phyloP scores from a whole-genome alignment of 1,139 yeast species.

The Suhomyces taliae region DNA sequence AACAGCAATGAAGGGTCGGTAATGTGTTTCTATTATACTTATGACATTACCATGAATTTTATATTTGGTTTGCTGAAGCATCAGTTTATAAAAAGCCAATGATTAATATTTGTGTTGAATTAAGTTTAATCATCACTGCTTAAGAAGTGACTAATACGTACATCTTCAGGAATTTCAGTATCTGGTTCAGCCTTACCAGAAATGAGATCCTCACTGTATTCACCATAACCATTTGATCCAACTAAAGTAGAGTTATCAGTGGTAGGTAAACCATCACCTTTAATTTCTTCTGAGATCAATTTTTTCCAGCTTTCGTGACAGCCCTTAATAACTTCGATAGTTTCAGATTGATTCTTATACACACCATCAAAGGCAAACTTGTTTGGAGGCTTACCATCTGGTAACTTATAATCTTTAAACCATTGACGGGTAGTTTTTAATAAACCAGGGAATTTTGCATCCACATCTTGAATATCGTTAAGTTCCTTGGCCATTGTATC shows the following conservation, averaged over 20 bases:
- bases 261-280: constrained; percentile 32
- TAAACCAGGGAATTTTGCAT: constrained; percentile 73
- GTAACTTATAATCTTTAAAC: constrained; percentile 88
- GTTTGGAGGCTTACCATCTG: constrained; percentile 89
- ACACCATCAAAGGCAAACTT: constrained; percentile 83
- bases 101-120: no score
- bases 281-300: constrained; percentile 54
- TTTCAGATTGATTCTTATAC: constrained; percentile 71
- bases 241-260: constrained; percentile 16
- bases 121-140: neutral
- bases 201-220: constrained; percentile 16
- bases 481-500: constrained; percentile 77
- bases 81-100: no score
- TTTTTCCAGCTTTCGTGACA: constrained; percentile 73
- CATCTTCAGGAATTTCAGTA: constrained; percentile 35
- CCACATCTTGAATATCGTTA: constrained; percentile 75
- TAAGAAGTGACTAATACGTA: constrained; percentile 31
- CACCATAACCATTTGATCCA: constrained; percentile 13
- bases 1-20: no score
- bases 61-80: no score
- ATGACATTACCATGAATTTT: no score
- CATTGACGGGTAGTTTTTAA: constrained; percentile 82
- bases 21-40: no score
- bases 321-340: constrained; percentile 68
- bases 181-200: constrained; percentile 19